Conservation (phyloP, 306 rosid genomes). For the Vigna reflexopilosa region DNA sequence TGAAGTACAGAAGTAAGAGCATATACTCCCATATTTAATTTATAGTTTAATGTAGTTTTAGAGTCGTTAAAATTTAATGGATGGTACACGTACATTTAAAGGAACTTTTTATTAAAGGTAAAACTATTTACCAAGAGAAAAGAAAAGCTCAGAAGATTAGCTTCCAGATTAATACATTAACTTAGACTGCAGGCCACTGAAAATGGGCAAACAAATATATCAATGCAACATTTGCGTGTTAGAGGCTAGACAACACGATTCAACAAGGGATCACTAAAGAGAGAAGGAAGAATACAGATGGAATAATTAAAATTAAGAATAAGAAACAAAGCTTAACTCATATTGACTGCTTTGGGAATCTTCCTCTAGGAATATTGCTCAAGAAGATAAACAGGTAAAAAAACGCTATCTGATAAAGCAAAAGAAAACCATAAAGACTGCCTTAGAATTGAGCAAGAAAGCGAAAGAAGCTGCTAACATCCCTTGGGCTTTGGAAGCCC, state of each 20-base stretch:
- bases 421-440: slow-evolving; percentile 28
- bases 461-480: slow-evolving; percentile 48
- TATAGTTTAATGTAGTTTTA: slow-evolving; percentile 1
- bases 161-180: slow-evolving; percentile 11
- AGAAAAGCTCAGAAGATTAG: slow-evolving; percentile 22
- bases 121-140: slow-evolving; percentile 11
- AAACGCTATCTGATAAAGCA: slow-evolving; percentile 46
- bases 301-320: neutral
- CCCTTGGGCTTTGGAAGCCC: slow-evolving; percentile 43
- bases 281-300: slow-evolving; percentile 13
- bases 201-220: slow-evolving; percentile 11
- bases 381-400: slow-evolving; percentile 4
- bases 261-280: slow-evolving; percentile 16
- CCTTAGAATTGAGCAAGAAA: slow-evolving; percentile 33
- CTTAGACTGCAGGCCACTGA: neutral
- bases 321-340: slow-evolving; percentile 2
- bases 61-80: neutral
- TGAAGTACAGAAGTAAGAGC: neutral
- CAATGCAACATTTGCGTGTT: neutral
- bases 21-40: slow-evolving; percentile 2
- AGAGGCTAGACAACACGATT: slow-evolving; percentile 5
- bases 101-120: neutral
- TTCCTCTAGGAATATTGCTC: neutral
- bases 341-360: slow-evolving; percentile 33
- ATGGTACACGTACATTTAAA: neutral